Base-by-base conservation (phyloP, 2,329 filamentous ascomycete genomes). In the Talaromyces sp. region DNA sequence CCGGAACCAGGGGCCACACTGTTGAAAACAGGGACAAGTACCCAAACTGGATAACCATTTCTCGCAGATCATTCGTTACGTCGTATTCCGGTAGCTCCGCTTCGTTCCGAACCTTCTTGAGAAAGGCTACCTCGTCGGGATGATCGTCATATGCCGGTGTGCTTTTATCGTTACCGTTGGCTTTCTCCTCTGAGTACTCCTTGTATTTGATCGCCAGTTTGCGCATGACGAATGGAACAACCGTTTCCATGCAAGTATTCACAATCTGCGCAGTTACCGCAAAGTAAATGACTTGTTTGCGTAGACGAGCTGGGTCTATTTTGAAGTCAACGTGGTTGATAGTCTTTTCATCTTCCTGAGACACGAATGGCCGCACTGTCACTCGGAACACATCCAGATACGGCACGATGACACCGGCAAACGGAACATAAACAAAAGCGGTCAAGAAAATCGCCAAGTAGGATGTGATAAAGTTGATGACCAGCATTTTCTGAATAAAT, bases 401-500 rank as follows among this genome's bases (percentile, higher is more conserved):
- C 0, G 95, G 95, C 0, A 96, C 88, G 23, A 99, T 87, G 34
- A 92, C 77, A 65, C 88, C 87, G 18, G 92, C 94, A 70, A 98
- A 99, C 0, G 94, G 94, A 16, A 96, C 90, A 70, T 98, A 98
- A 65, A 98, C 88, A 69, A 98, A 98, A 0, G 93, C 91, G 0
- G 93, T 97, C 33, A 98, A 83, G 72, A 96, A 89, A 18, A 96
- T 87, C 1, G 92, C 90, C 60, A 96, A 87, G 73, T 97, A 98
- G 0, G 93, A 97, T 5, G 92, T 96, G 75, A 98, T 94, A 76
- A 98, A 97, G 79, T 98, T 96, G 68, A 98, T 85, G n/a, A 98
- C 88, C 70, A 99, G 98, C 57, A 96, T 89, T 79, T 99, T 99
- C 65, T 90, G 89, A 0, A 95, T 92, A 72, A 98, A 83, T 2